Evolutionary conservation across 139 green algal genomes (phyloP).

Genomic region (Picochlorum sp.): DNA sequence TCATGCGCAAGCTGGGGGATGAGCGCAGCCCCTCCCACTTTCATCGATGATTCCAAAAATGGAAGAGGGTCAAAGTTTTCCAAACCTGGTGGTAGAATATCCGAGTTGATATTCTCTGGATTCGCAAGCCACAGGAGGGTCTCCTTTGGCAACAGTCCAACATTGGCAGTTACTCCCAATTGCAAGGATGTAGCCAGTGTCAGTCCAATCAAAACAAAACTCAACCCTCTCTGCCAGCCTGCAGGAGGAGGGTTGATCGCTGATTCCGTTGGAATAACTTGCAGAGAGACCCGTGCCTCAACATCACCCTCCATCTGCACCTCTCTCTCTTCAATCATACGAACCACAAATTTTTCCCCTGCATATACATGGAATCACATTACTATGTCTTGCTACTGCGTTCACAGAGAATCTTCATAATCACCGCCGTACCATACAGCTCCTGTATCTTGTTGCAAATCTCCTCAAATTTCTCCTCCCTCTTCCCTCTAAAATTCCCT

Average conservation of each 20-base stretch:
- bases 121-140: constrained; percentile 68
- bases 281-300: constrained; percentile 46
- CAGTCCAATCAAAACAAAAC: constrained; percentile 54
- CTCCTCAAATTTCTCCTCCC: constrained; percentile 44
- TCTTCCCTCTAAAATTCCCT: constrained; percentile 71
- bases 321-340: constrained; percentile 72
- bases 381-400: background rate
- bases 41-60: constrained; percentile 62
- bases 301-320: constrained; percentile 21
- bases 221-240: constrained; percentile 57
- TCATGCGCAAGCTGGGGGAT: constrained; percentile 65
- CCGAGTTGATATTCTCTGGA: constrained; percentile 46
- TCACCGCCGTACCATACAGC: constrained; percentile 24
- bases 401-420: no score
- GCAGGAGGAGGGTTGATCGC: constrained; percentile 38
- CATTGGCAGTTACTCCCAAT: constrained; percentile 67
- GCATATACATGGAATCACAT: background rate
- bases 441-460: constrained; percentile 35
- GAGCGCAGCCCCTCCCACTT: constrained; percentile 29
- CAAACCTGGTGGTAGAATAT: constrained; percentile 54
- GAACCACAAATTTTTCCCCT: constrained; percentile 71
- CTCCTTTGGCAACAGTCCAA: constrained; percentile 73
- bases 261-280: constrained; percentile 58
- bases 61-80: constrained; percentile 62
- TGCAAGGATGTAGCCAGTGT: constrained; percentile 60